Evolutionary conservation across 2,329 filamentous ascomycete species (phyloP), one percentile per base, ranked within the genome.

Genomic region (Neospermospora avenae): DNA sequence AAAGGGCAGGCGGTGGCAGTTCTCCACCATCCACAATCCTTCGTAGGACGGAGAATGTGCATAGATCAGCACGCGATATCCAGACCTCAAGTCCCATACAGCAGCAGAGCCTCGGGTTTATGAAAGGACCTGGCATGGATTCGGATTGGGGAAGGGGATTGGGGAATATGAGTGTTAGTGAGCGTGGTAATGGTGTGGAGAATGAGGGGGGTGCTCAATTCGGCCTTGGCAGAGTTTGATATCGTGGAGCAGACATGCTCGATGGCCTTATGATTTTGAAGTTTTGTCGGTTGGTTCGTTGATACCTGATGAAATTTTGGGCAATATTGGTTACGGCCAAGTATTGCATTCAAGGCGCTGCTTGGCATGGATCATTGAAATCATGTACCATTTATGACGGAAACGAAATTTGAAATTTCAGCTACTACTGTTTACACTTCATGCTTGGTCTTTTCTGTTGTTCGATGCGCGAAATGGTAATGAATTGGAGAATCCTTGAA

Each of bases 31-130:
- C 41, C 37, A 37, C 16, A 28, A n/a, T 51, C 18, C 28, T 51
- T 18, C 28, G 28, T 10, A 51, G 48, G 31, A 51, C 48, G 48
- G 48, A 37, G 24, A 18, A 31, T 31, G 20, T 24, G 16, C 35
- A 54, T 24, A 25, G 16, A n/a, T 35, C 31, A 24, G 35, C 39
- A 5, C 22, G 53, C n/a, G 16, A 31, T 5, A n/a, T 18, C 11
- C 52, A 55, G 41, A 25, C n/a, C 16, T 7, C 37, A n/a, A 6
- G 10, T n/a, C 14, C 37, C 6, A 16, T n/a, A 20, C 37, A 37
- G n/a, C n/a, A 45, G n/a, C 41, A 51, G 48, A 51, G 24, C 20
- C n/a, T 55, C 4, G 53, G 53, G 2, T 55, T 55, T 18, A n/a
- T 55, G 18, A 45, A 55, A n/a, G 53, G 53, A 4, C 39, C 41